Evolutionary conservation across 106 monocot species (phyloP).

Genomic region (Phalaenopsis aphrodite): DNA sequence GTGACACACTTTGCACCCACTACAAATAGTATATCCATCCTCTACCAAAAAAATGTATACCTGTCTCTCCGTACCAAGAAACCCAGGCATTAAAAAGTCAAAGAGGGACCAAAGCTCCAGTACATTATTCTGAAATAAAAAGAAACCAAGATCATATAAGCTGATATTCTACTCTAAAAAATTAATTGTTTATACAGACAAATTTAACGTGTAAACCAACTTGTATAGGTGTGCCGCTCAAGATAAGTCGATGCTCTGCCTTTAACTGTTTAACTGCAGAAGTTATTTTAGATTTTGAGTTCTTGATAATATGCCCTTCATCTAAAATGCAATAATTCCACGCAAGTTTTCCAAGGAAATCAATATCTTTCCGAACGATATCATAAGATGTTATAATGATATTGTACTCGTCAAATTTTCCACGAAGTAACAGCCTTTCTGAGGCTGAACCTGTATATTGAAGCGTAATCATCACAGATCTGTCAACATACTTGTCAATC

Average conservation of each 20-base stretch:
- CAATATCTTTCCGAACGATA: slow-evolving; percentile 92
- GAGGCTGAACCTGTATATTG: slow-evolving; percentile 82
- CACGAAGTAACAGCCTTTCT: slow-evolving; percentile 55
- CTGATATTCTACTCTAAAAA: background rate
- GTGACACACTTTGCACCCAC: background rate
- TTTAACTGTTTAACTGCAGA: slow-evolving; percentile 79
- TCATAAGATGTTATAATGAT: slow-evolving; percentile 95
- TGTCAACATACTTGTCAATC: slow-evolving; percentile 88
- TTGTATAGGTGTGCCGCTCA: slow-evolving; percentile 98
- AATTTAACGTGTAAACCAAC: slow-evolving; percentile 19
- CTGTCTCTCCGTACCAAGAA: slow-evolving; percentile 96
- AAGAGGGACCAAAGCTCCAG: slow-evolving; percentile 98
- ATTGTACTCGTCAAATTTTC: slow-evolving; percentile 64
- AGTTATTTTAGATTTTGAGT: slow-evolving; percentile 90
- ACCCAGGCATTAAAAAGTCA: slow-evolving; percentile 98
- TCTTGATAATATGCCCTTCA: slow-evolving; percentile 98
- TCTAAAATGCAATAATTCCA: slow-evolving; percentile 99
- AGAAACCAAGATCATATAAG: slow-evolving; percentile 7
- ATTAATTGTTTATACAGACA: background rate
- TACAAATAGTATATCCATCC: background rate
- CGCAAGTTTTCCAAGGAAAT: slow-evolving; percentile 55
- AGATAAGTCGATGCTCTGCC: slow-evolving; percentile 90
- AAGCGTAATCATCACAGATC: slow-evolving; percentile 56
- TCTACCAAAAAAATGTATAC: slow-evolving; percentile 20
- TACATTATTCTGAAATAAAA: slow-evolving; percentile 85